Percentiles rank a stretch among this genome's conserved stretches.
These are phyloP conservation scores for Balansia obtecta DNA, from an alignment of 2,329 filamentous ascomycete species.

Conservation along the genomic window DNA sequence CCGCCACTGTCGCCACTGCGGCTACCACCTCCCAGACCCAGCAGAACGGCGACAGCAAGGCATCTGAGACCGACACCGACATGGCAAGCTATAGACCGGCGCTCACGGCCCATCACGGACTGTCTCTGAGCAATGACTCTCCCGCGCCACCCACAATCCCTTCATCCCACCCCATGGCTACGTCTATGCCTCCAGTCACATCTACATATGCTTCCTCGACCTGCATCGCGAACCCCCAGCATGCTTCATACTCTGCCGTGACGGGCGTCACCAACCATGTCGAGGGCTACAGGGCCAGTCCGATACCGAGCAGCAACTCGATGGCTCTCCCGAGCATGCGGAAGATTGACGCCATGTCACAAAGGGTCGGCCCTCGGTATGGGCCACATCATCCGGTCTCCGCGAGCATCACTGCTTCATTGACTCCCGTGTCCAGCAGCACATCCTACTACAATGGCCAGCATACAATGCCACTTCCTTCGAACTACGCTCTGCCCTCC, in stretches of 20 bases:
- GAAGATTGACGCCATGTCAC: constrained; percentile 24
- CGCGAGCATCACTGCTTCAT: constrained; percentile 21
- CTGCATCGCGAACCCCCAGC: constrained; percentile 15
- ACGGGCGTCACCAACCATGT: constrained; percentile 13
- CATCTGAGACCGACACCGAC: constrained; percentile 16
- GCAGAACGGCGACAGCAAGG: constrained; percentile 21
- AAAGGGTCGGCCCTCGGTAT: constrained; percentile 12
- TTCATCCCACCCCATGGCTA: constrained; percentile 6
- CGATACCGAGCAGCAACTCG: constrained; percentile 15
- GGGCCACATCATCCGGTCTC: constrained; percentile 23
- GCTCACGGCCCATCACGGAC: constrained; percentile 12
- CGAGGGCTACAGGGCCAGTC: constrained; percentile 19
- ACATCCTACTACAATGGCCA: constrained; percentile 32
- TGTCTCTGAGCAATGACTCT: constrained; percentile 16
- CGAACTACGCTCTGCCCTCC: constrained; percentile 29
- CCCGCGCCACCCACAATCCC: constrained; percentile 4
- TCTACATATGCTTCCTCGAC: constrained; percentile 11
- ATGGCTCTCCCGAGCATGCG: constrained; percentile 29
- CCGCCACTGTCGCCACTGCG: constrained; percentile 7
- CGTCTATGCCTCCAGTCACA: constrained; percentile 5
- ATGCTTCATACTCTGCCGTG: constrained; percentile 19
- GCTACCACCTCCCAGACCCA: constrained; percentile 10
- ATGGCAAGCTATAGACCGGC: constrained; percentile 21
- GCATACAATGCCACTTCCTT: constrained; percentile 21
- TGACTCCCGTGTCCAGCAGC: constrained; percentile 16